Conservation (phyloP, 1,139 yeast genomes). For the Kodamaea arcana region DNA sequence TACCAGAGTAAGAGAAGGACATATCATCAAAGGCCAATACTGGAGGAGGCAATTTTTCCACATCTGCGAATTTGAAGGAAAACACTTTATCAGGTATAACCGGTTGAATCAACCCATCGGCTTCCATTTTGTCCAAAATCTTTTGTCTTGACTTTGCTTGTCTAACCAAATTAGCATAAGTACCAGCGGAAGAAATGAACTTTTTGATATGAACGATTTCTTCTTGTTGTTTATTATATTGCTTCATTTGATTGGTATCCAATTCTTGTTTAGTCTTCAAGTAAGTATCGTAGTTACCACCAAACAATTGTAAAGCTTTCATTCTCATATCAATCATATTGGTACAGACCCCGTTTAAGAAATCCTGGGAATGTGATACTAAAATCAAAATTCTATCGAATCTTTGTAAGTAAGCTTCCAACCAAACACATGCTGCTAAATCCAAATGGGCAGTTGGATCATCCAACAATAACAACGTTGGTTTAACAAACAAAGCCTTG, state of each 20-base stretch:
- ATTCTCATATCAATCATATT: conserved; percentile 97
- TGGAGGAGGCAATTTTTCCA: conserved; percentile 98
- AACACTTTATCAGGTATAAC: conserved; percentile 92
- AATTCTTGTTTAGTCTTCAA: conserved; percentile 89
- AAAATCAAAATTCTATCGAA: conserved; percentile 90
- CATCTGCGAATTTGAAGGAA: conserved; percentile 90
- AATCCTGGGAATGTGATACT: conserved; percentile 98
- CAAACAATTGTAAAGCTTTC: conserved; percentile 66
- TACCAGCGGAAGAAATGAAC: conserved; percentile 99
- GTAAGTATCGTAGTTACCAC: conserved; percentile 99
- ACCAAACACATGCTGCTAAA: conserved; percentile 99
- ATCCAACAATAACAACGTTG: conserved; percentile 80
- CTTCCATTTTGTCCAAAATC: conserved; percentile 99
- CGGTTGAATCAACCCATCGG: conserved; percentile 93
- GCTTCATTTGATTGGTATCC: conserved; percentile 98
- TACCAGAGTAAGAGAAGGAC: conserved; percentile 88
- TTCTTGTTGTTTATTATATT: conserved; percentile 95
- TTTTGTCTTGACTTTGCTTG: conserved; percentile 99
- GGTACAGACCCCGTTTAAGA: conserved; percentile 97
- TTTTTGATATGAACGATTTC: conserved; percentile 97
- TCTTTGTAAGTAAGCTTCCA: conserved; percentile 94
- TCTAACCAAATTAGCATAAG: conserved; percentile 96
- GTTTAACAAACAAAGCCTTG: conserved; percentile 83
- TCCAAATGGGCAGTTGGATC: conserved; percentile 99
- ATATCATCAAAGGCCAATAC: conserved; percentile 95